These are phyloP conservation scores for Cladosporium colombiae DNA, from an alignment of 2,329 filamentous ascomycete genomes.

Conservation along the genomic window DNA sequence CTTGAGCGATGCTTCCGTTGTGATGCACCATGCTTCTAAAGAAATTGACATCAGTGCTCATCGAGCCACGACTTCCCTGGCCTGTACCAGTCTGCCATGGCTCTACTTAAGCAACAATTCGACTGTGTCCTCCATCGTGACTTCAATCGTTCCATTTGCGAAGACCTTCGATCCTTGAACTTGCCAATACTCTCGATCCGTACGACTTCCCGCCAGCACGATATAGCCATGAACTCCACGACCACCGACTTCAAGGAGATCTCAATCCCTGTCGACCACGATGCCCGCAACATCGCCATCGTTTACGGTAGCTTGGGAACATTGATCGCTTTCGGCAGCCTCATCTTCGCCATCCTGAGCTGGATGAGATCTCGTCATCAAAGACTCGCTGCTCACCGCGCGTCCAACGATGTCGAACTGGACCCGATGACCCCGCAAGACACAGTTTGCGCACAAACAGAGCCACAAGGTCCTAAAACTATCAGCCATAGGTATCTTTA, in stretches of 20 bases:
- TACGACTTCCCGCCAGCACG: background rate
- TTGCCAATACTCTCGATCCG: background rate
- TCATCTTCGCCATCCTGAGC: background rate
- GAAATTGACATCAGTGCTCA: background rate
- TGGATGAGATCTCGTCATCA: conserved; percentile 3
- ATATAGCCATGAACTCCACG: background rate
- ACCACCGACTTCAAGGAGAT: background rate
- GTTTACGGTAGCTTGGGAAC: conserved; percentile 2
- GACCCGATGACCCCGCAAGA: background rate
- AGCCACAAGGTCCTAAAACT: background rate
- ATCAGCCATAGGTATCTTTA: background rate
- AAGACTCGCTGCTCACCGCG: background rate
- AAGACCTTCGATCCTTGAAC: background rate
- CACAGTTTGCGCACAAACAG: background rate
- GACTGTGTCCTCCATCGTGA: background rate
- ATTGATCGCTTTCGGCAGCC: background rate
- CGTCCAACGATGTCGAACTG: background rate
- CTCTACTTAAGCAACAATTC: background rate
- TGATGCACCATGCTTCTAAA: background rate
- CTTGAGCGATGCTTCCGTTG: background rate
- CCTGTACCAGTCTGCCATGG: background rate
- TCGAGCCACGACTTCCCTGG: background rate
- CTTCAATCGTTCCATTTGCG: background rate
- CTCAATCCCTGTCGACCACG: background rate
- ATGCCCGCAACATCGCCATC: background rate